A percentile compares a stretch with the other conserved stretches of the same genome.
Conservation (phyloP, 2,329 filamentous ascomycete species). For the Alternaria sp. region DNA sequence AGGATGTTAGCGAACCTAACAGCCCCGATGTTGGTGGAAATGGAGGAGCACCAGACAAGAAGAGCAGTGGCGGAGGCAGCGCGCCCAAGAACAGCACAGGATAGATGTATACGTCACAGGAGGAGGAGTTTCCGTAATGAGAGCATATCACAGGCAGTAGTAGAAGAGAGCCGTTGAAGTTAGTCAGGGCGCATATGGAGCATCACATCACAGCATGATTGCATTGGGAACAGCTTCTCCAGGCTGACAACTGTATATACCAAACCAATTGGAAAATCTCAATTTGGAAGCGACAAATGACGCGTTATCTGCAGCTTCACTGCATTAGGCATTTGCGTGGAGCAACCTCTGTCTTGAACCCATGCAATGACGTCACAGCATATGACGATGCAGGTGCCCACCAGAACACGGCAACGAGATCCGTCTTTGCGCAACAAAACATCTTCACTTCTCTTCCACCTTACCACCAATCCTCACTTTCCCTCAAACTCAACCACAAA, state of each 20-base stretch:
- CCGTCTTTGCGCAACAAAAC: slow-evolving; percentile 6
- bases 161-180: neutral
- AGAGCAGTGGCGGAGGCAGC: slow-evolving; percentile 48
- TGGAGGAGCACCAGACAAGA: slow-evolving; percentile 45
- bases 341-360: slow-evolving; percentile 1
- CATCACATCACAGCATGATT: slow-evolving; percentile 10
- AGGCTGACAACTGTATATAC: neutral
- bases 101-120: neutral
- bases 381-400: slow-evolving; percentile 1
- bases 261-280: neutral
- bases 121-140: neutral
- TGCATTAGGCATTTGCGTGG: slow-evolving; percentile 4
- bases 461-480: neutral
- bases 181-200: neutral
- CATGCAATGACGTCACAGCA: slow-evolving; percentile 8
- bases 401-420: slow-evolving; percentile 6
- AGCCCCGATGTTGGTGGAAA: slow-evolving; percentile 50
- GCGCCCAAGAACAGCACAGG: slow-evolving; percentile 46
- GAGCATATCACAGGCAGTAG: neutral
- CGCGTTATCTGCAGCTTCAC: slow-evolving; percentile 1
- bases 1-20: slow-evolving; percentile 63
- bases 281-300: neutral
- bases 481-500: fast-evolving
- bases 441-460: neutral
- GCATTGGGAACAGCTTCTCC: neutral